Evolutionary conservation across 2,329 filamentous ascomycete species (phyloP).

Genomic region (Colletotrichum tamarilloi): DNA sequence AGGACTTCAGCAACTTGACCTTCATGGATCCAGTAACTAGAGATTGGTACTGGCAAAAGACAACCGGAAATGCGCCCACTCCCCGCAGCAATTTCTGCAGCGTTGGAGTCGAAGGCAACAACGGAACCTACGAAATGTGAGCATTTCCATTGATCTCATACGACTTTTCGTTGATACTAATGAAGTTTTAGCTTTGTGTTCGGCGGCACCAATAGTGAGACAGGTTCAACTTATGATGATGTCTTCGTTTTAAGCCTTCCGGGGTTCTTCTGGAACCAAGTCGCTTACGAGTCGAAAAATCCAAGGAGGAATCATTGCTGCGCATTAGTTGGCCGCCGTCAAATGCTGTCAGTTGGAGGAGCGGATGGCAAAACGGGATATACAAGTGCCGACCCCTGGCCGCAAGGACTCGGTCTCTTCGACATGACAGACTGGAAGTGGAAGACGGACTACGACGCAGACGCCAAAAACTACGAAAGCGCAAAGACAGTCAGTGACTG

Average conservation of each 20-base stretch:
- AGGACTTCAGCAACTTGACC: constrained; percentile 33
- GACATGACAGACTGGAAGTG: constrained; percentile 26
- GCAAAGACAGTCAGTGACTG: constrained; percentile 6
- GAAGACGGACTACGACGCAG: constrained; percentile 29
- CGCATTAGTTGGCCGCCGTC: constrained; percentile 25
- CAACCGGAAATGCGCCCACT: constrained; percentile 25
- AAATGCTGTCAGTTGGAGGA: constrained; percentile 32
- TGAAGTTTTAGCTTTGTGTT: constrained; percentile 27
- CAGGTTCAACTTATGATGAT: constrained; percentile 9
- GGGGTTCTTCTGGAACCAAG: constrained; percentile 32
- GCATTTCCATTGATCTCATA: neutral
- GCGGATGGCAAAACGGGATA: constrained; percentile 1
- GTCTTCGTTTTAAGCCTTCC: constrained; percentile 33
- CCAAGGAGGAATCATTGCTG: constrained; percentile 15
- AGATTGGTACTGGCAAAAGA: constrained; percentile 28
- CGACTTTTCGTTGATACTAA: neutral
- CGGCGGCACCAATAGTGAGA: constrained; percentile 23
- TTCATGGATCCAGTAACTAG: constrained; percentile 33
- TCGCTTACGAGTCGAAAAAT: constrained; percentile 16
- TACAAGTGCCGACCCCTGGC: constrained; percentile 11
- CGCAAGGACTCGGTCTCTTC: constrained; percentile 31
- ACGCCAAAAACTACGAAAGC: constrained; percentile 19
- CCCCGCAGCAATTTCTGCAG: constrained; percentile 18
- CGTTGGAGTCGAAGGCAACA: constrained; percentile 18
- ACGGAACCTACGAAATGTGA: constrained; percentile 35